These are phyloP conservation scores for Aphanocladium album DNA, from an alignment of 2,329 filamentous ascomycete genomes.

Conservation along the genomic window DNA sequence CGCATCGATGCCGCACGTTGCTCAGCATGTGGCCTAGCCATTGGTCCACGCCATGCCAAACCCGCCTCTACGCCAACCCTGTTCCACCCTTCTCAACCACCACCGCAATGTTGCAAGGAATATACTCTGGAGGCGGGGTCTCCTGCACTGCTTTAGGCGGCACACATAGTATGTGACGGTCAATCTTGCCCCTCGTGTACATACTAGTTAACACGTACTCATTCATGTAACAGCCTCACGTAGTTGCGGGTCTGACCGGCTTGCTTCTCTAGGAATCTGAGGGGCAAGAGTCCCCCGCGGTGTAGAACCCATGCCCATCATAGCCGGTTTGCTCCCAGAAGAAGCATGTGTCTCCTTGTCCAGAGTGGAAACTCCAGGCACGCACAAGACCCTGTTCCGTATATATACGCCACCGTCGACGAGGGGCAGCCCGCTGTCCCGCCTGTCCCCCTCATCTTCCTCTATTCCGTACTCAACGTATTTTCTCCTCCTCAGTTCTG, in stretches of 20 bases:
- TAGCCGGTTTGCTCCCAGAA: not conserved
- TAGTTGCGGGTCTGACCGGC: conserved; percentile 5
- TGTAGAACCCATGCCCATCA: not conserved
- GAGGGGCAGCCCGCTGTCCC: conserved; percentile 15
- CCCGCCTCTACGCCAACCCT: not conserved
- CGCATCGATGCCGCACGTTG: conserved; percentile 18
- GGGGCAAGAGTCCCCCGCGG: not conserved
- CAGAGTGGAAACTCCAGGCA: conserved; percentile 14
- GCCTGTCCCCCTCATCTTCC: conserved; percentile 14
- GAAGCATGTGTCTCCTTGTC: conserved; percentile 7
- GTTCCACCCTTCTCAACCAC: not conserved
- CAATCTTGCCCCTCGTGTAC: conserved; percentile 2
- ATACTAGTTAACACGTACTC: not conserved
- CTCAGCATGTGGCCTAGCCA: conserved; percentile 38
- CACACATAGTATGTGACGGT: not conserved
- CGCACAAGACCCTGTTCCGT: conserved; percentile 8
- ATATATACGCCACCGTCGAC: conserved; percentile 14
- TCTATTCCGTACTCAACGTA: conserved; percentile 19
- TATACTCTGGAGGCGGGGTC: conserved; percentile 5
- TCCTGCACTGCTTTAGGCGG: not conserved
- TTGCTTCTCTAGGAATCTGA: not conserved
- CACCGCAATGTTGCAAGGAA: conserved; percentile 1
- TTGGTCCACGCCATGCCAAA: conserved; percentile 30
- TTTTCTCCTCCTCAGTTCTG: conserved; percentile 22
- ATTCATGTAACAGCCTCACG: not conserved